These are phyloP conservation scores for Ganoderma meredithae DNA, from an alignment of 1,284 basidiomycete genomes.

Conservation along the genomic window DNA sequence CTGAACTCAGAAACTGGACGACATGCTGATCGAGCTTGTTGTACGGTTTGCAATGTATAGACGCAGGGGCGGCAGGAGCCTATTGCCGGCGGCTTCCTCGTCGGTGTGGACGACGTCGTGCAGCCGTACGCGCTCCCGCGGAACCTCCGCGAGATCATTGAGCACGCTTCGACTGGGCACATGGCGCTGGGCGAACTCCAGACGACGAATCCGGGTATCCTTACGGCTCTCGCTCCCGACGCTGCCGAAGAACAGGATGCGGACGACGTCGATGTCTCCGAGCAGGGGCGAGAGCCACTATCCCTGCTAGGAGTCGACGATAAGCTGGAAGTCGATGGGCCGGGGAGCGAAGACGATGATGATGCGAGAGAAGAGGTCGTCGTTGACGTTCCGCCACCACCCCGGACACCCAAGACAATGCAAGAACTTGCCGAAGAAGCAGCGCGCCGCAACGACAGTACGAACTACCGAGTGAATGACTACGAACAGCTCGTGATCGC, in stretches of 20 bases:
- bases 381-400: slow-evolving; percentile 23
- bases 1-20: background rate
- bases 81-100: slow-evolving; percentile 64
- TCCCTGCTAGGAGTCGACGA: background rate
- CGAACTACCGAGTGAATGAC: slow-evolving; percentile 15
- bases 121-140: slow-evolving; percentile 74
- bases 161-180: slow-evolving; percentile 27
- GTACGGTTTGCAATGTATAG: slow-evolving; percentile 9
- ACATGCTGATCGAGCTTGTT: slow-evolving; percentile 3
- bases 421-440: slow-evolving; percentile 65
- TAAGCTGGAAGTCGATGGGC: slow-evolving; percentile 21
- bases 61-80: slow-evolving; percentile 42
- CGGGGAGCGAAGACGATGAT: slow-evolving; percentile 39
- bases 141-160: slow-evolving; percentile 50
- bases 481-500: slow-evolving; percentile 20
- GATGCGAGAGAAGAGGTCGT: slow-evolving; percentile 44
- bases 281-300: slow-evolving; percentile 5
- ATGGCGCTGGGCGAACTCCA: slow-evolving; percentile 26
- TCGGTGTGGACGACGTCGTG: slow-evolving; percentile 77
- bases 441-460: slow-evolving; percentile 32
- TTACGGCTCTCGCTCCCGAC: slow-evolving; percentile 1
- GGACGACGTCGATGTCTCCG: slow-evolving; percentile 2
- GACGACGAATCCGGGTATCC: slow-evolving; percentile 9
- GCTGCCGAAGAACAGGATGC: slow-evolving; percentile 19
- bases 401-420: slow-evolving; percentile 64